A percentile compares a stretch with the other conserved stretches of the same genome.
phyloP scores from a whole-genome alignment of 2,329 filamentous ascomycete genomes.

The Elsinoe batatas region DNA sequence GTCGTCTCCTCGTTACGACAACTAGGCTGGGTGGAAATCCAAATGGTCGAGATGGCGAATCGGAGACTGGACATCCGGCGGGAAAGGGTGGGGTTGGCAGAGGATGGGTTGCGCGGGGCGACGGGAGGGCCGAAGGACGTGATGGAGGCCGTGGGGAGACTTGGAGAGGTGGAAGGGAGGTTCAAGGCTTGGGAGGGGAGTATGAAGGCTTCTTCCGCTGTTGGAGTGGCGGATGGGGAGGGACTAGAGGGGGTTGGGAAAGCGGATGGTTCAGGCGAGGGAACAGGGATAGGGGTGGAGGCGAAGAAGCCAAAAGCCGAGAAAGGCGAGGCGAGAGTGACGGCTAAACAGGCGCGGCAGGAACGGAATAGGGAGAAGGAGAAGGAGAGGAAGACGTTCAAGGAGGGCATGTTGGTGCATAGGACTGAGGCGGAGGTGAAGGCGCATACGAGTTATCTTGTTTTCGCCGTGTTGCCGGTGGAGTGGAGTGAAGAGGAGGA shows the following conservation, averaged over 20 bases:
- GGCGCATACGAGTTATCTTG: slow-evolving; percentile 93
- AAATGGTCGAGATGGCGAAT: slow-evolving; percentile 83
- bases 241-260: slow-evolving; percentile 22
- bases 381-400: slow-evolving; percentile 49
- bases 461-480: slow-evolving; percentile 81
- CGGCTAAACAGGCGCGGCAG: slow-evolving; percentile 21
- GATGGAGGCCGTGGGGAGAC: slow-evolving; percentile 62
- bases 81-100: slow-evolving; percentile 65
- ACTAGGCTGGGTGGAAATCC: slow-evolving; percentile 80
- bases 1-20: slow-evolving; percentile 73
- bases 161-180: slow-evolving; percentile 63
- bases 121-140: slow-evolving; percentile 64
- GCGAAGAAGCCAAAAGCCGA: slow-evolving; percentile 20
- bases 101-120: slow-evolving; percentile 57
- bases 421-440: slow-evolving; percentile 81
- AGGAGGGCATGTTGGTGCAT: slow-evolving; percentile 68
- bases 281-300: slow-evolving; percentile 21
- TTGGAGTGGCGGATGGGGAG: slow-evolving; percentile 20
- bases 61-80: slow-evolving; percentile 70
- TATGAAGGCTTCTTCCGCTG: slow-evolving; percentile 15
- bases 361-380: slow-evolving; percentile 28
- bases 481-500: slow-evolving; percentile 82
- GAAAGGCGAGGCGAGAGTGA: slow-evolving; percentile 20
- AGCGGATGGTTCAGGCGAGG: slow-evolving; percentile 16
- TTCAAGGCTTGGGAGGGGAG: slow-evolving; percentile 53